Evolutionary conservation across 345 rosid genomes (phyloP), one percentile per base, ranked within the genome.

Genomic region (Excoecaria agallocha): DNA sequence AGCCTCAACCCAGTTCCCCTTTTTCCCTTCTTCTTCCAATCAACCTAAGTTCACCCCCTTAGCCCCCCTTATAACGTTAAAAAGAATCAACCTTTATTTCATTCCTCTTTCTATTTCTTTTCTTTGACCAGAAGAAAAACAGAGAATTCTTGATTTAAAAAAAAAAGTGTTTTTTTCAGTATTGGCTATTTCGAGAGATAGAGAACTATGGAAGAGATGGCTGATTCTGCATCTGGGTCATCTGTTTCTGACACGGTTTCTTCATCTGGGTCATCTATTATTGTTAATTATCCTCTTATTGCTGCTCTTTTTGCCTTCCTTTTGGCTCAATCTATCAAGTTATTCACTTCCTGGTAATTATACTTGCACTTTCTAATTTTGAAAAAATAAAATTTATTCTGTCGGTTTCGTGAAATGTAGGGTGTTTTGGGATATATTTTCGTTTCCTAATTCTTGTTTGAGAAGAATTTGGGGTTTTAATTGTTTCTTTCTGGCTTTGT

Each of bases 271-370:
- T 77, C 82, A 55, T 84, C 91, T 0, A 62, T 87, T 5, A 70
- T 85, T 59, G 77, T 83, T 12, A 93, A 90, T 76, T 90, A 79
- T 58, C 95, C 95, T 77, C 89, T 94, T 39, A 68, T 90, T 48
- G 87, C 85, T 17, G 87, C 98, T 52, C 6, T 89, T 6, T 52
- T 83, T 6, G 81, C 94, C 39, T 87, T 89, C 73, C 80, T 85
- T 68, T 67, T 94, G 68, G 92, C 94, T 49, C 98, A 94, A 69
- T 69, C 82, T 66, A 77, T 76, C 79, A 91, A 94, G 85, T 50
- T 89, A 81, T 86, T 91, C 83, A 86, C 90, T 78, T 67, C 86
- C 83, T 82, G 96, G 97, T 89, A 88, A 57, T 17, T 45, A 66
- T 30, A 30, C 30, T 48, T 63, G 48, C 58, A 68, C 45, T 50